Evolutionary conservation across 352 stramenopile species (phyloP).

Genomic region (Stephanocyclus meneghinianus): DNA sequence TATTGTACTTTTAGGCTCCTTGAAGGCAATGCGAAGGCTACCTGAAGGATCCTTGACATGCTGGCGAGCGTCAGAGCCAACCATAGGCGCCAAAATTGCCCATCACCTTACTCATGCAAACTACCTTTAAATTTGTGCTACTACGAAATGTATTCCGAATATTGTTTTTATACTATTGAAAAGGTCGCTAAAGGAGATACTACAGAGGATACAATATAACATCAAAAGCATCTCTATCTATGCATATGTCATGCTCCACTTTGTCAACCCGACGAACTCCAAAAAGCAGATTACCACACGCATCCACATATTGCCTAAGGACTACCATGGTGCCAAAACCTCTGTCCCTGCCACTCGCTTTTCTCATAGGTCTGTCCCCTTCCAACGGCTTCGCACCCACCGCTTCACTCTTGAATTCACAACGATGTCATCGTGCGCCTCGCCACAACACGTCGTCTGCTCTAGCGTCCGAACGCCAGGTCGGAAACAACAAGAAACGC

Average conservation of each 20-base stretch:
- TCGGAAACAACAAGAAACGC: slow-evolving; percentile 24
- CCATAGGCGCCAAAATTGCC: background rate
- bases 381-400: background rate
- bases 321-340: too few relatives aligned
- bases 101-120: background rate
- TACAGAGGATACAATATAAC: too few relatives aligned
- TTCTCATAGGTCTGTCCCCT: background rate
- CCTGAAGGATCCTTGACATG: background rate
- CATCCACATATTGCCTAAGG: background rate
- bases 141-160: too few relatives aligned
- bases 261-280: too few relatives aligned
- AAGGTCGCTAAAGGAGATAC: too few relatives aligned
- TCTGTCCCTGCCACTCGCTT: background rate
- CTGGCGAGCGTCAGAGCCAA: background rate
- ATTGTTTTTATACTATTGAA: too few relatives aligned
- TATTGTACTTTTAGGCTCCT: too few relatives aligned
- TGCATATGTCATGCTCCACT: too few relatives aligned
- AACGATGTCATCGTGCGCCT: too few relatives aligned
- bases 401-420: too few relatives aligned
- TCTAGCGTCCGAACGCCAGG: background rate
- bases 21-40: background rate
- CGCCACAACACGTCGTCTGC: background rate
- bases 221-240: too few relatives aligned
- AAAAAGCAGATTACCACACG: background rate
- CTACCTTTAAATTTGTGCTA: too few relatives aligned